Conservation (phyloP, 140 eudicot species). For the Oenanthe javanica region DNA sequence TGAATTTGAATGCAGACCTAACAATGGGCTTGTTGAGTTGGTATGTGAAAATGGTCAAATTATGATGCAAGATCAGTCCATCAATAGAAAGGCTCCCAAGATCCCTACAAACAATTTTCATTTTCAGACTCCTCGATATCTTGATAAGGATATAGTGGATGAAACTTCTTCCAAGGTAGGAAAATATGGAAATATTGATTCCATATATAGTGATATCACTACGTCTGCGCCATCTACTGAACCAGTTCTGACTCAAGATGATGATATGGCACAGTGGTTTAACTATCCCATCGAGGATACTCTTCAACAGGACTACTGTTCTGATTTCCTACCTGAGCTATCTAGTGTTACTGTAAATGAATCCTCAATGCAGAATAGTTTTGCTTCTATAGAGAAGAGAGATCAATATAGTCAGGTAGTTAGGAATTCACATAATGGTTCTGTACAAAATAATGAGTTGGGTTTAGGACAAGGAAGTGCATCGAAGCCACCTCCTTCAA, state of each 20-base stretch:
- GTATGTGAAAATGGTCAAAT: conserved; percentile 91
- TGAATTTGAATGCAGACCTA: conserved; percentile 50
- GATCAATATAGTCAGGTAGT: conserved; percentile 19
- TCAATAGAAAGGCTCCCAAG: conserved; percentile 49
- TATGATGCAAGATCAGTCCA: conserved; percentile 79
- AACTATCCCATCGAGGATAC: conserved; percentile 48
- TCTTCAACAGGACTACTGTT: conserved; percentile 42
- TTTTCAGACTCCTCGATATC: conserved; percentile 29
- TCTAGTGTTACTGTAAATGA: conserved; percentile 67
- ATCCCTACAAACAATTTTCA: conserved; percentile 45
- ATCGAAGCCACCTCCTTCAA: conserved; percentile 35
- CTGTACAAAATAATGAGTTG: conserved; percentile 15
- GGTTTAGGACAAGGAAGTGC: conserved; percentile 22
- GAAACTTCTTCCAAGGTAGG: conserved; percentile 19
- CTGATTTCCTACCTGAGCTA: conserved; percentile 60
- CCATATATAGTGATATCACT: conserved; percentile 33
- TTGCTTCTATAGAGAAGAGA: conserved; percentile 36
- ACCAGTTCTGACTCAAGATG: conserved; percentile 54
- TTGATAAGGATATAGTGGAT: conserved; percentile 23
- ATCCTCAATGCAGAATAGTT: conserved; percentile 26
- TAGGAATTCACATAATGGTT: conserved; percentile 25
- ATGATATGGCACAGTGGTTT: conserved; percentile 82
- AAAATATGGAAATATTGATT: conserved; percentile 32
- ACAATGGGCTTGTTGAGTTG: conserved; percentile 59
- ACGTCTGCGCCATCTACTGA: conserved; percentile 35